Evolutionary conservation across 495 filamentous ascomycete genomes (phyloP), one percentile per base, ranked within the genome.

Genomic region (Cercophora sp.): DNA sequence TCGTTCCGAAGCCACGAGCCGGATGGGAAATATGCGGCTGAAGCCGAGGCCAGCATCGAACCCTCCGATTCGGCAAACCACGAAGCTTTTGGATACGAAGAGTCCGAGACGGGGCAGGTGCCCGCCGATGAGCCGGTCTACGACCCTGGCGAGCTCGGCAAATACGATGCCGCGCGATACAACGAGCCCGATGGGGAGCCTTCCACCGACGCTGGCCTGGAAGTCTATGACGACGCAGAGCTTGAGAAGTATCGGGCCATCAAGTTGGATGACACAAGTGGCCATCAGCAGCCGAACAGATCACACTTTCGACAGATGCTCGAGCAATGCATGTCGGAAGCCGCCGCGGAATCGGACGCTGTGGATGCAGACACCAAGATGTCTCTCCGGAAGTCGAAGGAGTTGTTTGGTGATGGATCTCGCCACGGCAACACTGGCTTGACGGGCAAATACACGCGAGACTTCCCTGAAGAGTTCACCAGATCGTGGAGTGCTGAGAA

Each of bases 401-500:
- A 35, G 22, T 25, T 22, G 15, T 49, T 48, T 9, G 24, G 13
- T 1, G 18, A 26, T 18, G 2, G 4, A 10, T 1, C 13, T 13
- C 27, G 10, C 5, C 5, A 31, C 40, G 13, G 26, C 10, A 47
- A 44, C 15, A 40, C 25, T 5, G 19, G 16, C 13, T 51, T 79
- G 27, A 72, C 68, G 18, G 75, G 73, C 3, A 74, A 71, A 44
- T 73, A 66, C 54, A 64, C 66, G 9, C 69, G 67, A 11, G 72
- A 77, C 57, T 76, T 76, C 41, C 70, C 74, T 0, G 71, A 74
- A 39, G 74, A 77, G 2, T 73, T 73, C 45, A 58, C 70, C 15
- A 54, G 53, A 5, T 56, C 63, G n/a, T 75, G 71, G 73, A 52
- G 54, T 31, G 23, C 44, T 11, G 47, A 49, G 37, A 37, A 43